Evolutionary conservation across 108 stramenopile genomes (phyloP), one percentile per base, ranked within the genome.

Genomic region (Cyclostephanos invisitatus): DNA sequence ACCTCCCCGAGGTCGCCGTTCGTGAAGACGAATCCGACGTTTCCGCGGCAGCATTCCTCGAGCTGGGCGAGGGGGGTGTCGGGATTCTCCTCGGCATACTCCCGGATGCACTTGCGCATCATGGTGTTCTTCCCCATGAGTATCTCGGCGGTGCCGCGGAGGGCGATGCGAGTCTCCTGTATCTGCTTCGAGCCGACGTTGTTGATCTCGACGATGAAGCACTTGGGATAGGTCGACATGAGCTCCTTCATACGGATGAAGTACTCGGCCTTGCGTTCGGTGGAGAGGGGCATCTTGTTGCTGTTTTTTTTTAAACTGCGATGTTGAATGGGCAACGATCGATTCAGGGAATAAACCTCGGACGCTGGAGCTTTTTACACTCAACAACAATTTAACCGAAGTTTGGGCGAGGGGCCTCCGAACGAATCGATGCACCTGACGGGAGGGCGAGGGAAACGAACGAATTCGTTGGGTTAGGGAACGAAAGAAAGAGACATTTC

Each of bases 51-150:
- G 40, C 69, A 68, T 14, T 84, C 83, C 53, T 76, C 74, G 37
- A 98, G 83, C 77, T 88, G 72, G 47, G 84, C 89, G 57, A 84
- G 75, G 70, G 97, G 97, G 66, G 92, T 85, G 36, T 87, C 97
- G 18, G 97, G 97, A 83, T 99, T 95, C 55, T 96, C 91, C 42
- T 91, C 94, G 24, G 85, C 65, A 82, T 83, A 99, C 58, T 95
- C 95, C 66, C 73, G 83, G 74, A 99, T 86, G 86, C 95, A 89
- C 81, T 97, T 97, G 51, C 98, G 89, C 95, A 98, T 98, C 96
- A 98, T 97, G 92, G 98, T 99, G 82, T 95, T 97, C 91, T 99
- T 99, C 62, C 99, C 99, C 96, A 98, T 97, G 82, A 99, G 93
- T 49, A 98, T 70, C 47, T 92, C 92, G 60, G 97, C 98, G 68